phyloP scores from a whole-genome alignment of 768 basidiomycete species.

The Leucocoprinus sp. region DNA sequence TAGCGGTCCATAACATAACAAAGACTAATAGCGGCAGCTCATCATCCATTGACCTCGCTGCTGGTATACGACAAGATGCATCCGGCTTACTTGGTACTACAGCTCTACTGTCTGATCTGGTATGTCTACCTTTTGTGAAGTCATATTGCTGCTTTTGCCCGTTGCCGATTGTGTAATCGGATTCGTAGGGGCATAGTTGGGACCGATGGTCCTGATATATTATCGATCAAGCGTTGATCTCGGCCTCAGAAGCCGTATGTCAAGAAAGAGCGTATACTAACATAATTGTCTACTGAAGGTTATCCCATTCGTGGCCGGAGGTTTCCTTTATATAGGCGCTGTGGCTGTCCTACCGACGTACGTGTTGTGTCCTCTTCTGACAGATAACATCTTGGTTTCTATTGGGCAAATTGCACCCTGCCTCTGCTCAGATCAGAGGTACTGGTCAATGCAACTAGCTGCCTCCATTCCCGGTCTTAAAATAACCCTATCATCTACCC shows the following conservation, averaged over 20 bases:
- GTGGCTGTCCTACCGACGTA: slow-evolving; percentile 89
- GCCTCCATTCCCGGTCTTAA: too few relatives aligned
- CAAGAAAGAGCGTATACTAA: neutral
- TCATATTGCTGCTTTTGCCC: neutral
- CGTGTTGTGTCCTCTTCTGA: slow-evolving; percentile 36
- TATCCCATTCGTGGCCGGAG: slow-evolving; percentile 84
- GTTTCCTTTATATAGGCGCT: slow-evolving; percentile 89
- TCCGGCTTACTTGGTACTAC: slow-evolving; percentile 80
- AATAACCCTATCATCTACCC: too few relatives aligned
- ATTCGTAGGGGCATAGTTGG: neutral
- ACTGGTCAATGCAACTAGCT: too few relatives aligned
- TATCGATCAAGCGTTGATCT: slow-evolving; percentile 5
- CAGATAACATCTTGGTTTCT: too few relatives aligned
- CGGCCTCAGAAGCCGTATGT: neutral
- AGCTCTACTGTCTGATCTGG: slow-evolving; percentile 69
- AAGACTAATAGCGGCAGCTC: slow-evolving; percentile 31
- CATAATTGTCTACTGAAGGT: slow-evolving; percentile 36
- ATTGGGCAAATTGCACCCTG: too few relatives aligned
- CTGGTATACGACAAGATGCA: slow-evolving; percentile 69
- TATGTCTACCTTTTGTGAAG: slow-evolving; percentile 29
- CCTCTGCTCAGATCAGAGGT: too few relatives aligned
- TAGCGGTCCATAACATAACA: slow-evolving; percentile 72
- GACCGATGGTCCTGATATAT: slow-evolving; percentile 12
- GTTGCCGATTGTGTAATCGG: neutral
- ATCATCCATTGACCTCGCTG: slow-evolving; percentile 53